phyloP scores from a whole-genome alignment of 768 basidiomycete species.

The Gymnopilus junonius region DNA sequence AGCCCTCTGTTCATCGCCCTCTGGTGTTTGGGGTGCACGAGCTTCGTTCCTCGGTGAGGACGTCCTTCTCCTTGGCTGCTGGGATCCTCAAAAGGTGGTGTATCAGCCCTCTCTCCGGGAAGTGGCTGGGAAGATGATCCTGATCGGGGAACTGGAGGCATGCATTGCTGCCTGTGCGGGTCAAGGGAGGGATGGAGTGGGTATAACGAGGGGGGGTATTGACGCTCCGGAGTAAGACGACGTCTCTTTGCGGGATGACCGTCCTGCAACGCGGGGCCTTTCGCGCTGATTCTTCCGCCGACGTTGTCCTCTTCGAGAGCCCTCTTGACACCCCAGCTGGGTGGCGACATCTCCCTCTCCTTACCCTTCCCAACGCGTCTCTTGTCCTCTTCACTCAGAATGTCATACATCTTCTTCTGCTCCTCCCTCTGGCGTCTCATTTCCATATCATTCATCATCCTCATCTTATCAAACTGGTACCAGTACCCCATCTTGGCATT shows the following conservation, averaged over 20 bases:
- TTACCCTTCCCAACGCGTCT: background rate
- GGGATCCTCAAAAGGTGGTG: slow-evolving; percentile 22
- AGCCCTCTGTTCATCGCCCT: slow-evolving; percentile 32
- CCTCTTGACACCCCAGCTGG: background rate
- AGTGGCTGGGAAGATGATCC: slow-evolving; percentile 19
- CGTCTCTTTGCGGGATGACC: slow-evolving; percentile 10
- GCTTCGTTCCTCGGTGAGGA: slow-evolving; percentile 3
- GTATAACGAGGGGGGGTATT: background rate
- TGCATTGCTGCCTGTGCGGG: background rate
- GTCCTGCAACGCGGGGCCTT: background rate
- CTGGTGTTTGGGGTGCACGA: slow-evolving; percentile 24
- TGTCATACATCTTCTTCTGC: background rate
- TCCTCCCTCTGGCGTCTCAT: background rate
- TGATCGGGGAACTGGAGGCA: background rate
- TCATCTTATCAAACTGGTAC: slow-evolving; percentile 15
- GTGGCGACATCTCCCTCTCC: background rate
- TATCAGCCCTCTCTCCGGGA: slow-evolving; percentile 22
- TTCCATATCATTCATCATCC: background rate
- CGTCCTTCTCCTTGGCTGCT: background rate
- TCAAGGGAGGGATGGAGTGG: background rate
- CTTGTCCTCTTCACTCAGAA: background rate
- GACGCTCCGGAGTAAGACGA: slow-evolving; percentile 11
- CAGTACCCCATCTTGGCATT: slow-evolving; percentile 8
- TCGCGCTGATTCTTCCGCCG: background rate
- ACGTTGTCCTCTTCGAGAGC: background rate